These are phyloP conservation scores for Trypanosoma mega DNA, from an alignment of 208 protist genomes.

Conservation along the genomic window DNA sequence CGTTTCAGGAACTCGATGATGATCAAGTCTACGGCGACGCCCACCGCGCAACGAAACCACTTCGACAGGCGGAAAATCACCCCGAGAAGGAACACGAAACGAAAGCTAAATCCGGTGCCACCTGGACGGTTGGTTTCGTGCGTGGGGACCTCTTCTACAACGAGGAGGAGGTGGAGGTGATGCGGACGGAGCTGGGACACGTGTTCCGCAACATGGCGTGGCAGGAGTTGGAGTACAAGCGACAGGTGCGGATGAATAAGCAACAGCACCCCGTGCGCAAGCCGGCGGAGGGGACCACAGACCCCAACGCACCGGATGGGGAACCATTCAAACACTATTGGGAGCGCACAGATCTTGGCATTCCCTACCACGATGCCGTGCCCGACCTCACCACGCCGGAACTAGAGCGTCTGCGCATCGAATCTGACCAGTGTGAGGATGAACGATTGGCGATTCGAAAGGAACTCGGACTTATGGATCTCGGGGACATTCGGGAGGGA, in stretches of 20 bases:
- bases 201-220: constrained; percentile 90
- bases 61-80: constrained; percentile 64
- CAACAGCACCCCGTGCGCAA: constrained; percentile 75
- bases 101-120: constrained; percentile 60
- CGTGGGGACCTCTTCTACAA: constrained; percentile 91
- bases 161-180: constrained; percentile 88
- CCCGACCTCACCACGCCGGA: constrained; percentile 83
- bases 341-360: constrained; percentile 84
- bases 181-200: constrained; percentile 83
- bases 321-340: constrained; percentile 86
- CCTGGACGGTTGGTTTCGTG: constrained; percentile 85
- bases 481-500: constrained; percentile 85
- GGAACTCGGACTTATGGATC: constrained; percentile 82
- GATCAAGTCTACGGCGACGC: constrained; percentile 84
- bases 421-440: constrained; percentile 83
- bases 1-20: constrained; percentile 86
- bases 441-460: constrained; percentile 79
- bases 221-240: constrained; percentile 89
- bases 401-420: constrained; percentile 79
- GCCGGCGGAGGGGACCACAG: constrained; percentile 72
- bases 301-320: constrained; percentile 68
- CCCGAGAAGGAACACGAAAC: constrained; percentile 65
- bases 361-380: constrained; percentile 88
- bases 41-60: constrained; percentile 62
- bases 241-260: constrained; percentile 87